Percentiles rank a stretch among this genome's conserved stretches.
Conservation (phyloP, 129 eudicot species). For the Kitagawia praeruptora region DNA sequence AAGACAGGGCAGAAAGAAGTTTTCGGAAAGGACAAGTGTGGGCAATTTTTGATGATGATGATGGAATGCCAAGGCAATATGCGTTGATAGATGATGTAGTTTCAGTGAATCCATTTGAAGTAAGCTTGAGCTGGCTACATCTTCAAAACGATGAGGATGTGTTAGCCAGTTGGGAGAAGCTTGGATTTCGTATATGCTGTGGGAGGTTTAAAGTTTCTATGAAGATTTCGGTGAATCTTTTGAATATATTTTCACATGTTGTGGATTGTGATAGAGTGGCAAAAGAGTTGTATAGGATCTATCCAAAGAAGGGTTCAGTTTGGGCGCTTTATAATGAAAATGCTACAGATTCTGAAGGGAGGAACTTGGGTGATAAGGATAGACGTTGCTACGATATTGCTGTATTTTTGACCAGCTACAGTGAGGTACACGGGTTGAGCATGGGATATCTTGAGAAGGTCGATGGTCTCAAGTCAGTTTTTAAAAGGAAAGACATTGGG, state of each 20-base stretch:
- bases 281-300: constrained; percentile 64
- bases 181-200: constrained; percentile 51
- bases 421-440: constrained; percentile 71
- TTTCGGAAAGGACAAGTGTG: constrained; percentile 84
- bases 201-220: constrained; percentile 70
- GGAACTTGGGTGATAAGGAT: constrained; percentile 16
- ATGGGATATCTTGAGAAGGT: constrained; percentile 80
- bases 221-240: constrained; percentile 32
- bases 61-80: constrained; percentile 89
- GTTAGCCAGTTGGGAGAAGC: constrained; percentile 25
- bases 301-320: constrained; percentile 82
- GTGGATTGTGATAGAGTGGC: constrained; percentile 76
- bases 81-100: constrained; percentile 66
- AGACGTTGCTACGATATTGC: constrained; percentile 47
- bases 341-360: constrained; percentile 23
- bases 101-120: constrained; percentile 63
- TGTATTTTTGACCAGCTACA: constrained; percentile 65
- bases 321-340: constrained; percentile 72
- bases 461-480: constrained; percentile 67
- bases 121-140: constrained; percentile 63
- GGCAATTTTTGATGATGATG: constrained; percentile 78
- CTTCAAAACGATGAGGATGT: constrained; percentile 45
- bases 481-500: constrained; percentile 68
- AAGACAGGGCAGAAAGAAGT: constrained; percentile 64
- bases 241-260: constrained; percentile 70